A percentile compares a stretch with the other conserved stretches of the same genome.
Evolutionary conservation across 805 yeast genomes (phyloP).

Genomic region (Lachancea mirantina): DNA sequence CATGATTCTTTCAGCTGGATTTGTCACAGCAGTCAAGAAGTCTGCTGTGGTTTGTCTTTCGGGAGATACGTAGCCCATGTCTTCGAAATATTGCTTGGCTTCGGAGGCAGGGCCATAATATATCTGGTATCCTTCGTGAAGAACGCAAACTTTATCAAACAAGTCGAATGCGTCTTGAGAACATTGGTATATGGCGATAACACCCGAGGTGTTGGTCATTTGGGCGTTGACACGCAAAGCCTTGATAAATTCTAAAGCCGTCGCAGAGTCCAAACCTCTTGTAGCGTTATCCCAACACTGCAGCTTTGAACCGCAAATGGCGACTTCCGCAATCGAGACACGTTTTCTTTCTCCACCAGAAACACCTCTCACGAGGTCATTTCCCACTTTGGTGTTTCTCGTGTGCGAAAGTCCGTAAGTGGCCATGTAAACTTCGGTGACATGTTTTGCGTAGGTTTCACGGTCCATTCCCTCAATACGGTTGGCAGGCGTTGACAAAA

Average conservation of each 20-base stretch:
- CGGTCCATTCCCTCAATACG: constrained; percentile 55
- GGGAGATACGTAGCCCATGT: constrained; percentile 61
- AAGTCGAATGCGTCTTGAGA: constrained; percentile 57
- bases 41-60: constrained; percentile 65
- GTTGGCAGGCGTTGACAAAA: constrained; percentile 53
- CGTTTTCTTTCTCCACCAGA: constrained; percentile 85
- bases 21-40: constrained; percentile 62
- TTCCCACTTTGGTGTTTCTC: constrained; percentile 52
- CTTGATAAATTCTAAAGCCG: constrained; percentile 67
- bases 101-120: constrained; percentile 52
- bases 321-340: constrained; percentile 75
- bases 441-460: constrained; percentile 45
- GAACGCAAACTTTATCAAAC: constrained; percentile 55
- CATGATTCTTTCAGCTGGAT: constrained; percentile 51
- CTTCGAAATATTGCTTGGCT: constrained; percentile 52
- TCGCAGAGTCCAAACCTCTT: constrained; percentile 78
- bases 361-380: constrained; percentile 60
- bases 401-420: constrained; percentile 58
- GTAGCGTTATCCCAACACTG: constrained; percentile 80
- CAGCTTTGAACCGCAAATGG: constrained; percentile 55
- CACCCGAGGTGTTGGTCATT: constrained; percentile 45
- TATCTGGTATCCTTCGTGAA: constrained; percentile 56
- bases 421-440: constrained; percentile 47
- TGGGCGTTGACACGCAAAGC: constrained; percentile 59
- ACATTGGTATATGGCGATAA: constrained; percentile 66